Evolutionary conservation across 306 rosid species (phyloP), one percentile per base, ranked within the genome.

Genomic region (Lathyrus sativus): DNA sequence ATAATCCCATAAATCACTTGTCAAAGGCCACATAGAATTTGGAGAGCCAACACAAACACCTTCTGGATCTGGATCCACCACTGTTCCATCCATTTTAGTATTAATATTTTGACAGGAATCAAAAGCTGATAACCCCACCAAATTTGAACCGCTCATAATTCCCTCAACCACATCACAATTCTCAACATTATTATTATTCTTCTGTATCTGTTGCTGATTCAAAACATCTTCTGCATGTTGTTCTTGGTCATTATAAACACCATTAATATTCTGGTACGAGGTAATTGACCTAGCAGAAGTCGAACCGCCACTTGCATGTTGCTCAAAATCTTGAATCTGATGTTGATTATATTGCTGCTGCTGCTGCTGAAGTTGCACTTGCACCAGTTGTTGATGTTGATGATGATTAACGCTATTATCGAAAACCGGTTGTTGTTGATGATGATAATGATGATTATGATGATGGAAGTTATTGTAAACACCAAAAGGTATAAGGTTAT

Each of bases 1-100:
- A 19, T 93, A 90, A 70, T 93, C 98, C 96, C 96, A 90, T 10
- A 90, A 55, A 53, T 48, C 71, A 53, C 35, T 81, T 1, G 77
- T 58, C 73, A 85, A 48, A 0, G 87, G 81, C 98, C 98, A 93
- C 74, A 79, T 31, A 35, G 84, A 58, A 1, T 10, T 15, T 2
- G 96, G 84, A 29, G 95, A 85, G 66, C 81, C 85, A 4, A 85
- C 71, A n/a, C 81, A 5, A 56, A 80, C 61, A 55, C 66, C 82
- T 54, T 71, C 28, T 57, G 80, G 66, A 56, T 78, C 78, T 28
- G 77, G 82, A 72, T 48, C 80, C 62, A 80, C 80, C 64, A 80
- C 55, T 51, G 84, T 56, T 28, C 41, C 76, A 67, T 48, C 81
- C 29, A 26, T 26, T 26, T 26, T 26, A 3, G 29, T 37, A 5